phyloP scores from a whole-genome alignment of 305 asterid species.

The Striga hermonthica region DNA sequence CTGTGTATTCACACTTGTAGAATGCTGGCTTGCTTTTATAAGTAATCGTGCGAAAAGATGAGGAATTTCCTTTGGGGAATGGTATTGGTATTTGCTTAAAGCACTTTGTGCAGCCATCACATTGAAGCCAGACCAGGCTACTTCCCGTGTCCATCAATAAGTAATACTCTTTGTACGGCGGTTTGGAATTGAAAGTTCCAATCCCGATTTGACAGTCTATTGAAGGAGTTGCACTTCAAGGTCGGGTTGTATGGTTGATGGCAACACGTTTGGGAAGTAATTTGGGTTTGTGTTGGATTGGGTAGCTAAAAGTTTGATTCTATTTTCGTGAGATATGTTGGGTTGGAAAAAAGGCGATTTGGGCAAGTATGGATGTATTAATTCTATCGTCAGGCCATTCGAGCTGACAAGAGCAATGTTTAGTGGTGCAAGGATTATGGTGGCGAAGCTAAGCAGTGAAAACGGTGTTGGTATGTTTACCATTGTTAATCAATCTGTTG shows the following conservation, averaged over 20 bases:
- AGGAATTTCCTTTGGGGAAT: slow-evolving; percentile 29
- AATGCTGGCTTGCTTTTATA: too few species aligned
- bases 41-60: slow-evolving; percentile 6
- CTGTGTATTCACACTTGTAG: too few species aligned
- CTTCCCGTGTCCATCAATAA: slow-evolving; percentile 27
- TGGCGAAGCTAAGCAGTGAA: background rate
- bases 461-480: background rate
- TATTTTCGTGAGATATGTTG: background rate
- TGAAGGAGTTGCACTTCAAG: background rate
- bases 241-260: background rate
- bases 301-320: slow-evolving; percentile 10
- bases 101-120: slow-evolving; percentile 31
- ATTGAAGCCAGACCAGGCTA: slow-evolving; percentile 23
- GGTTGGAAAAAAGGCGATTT: slow-evolving; percentile 24
- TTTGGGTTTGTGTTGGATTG: slow-evolving; percentile 10
- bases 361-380: slow-evolving; percentile 20
- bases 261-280: background rate
- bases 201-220: slow-evolving; percentile 26
- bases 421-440: background rate
- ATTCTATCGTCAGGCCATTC: background rate
- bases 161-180: slow-evolving; percentile 29
- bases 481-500: slow-evolving; percentile 8
- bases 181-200: slow-evolving; percentile 32
- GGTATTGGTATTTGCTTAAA: slow-evolving; percentile 28
- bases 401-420: background rate